Conservation (phyloP, 805 yeast genomes). For the Aciculoconidium aculeatum region DNA sequence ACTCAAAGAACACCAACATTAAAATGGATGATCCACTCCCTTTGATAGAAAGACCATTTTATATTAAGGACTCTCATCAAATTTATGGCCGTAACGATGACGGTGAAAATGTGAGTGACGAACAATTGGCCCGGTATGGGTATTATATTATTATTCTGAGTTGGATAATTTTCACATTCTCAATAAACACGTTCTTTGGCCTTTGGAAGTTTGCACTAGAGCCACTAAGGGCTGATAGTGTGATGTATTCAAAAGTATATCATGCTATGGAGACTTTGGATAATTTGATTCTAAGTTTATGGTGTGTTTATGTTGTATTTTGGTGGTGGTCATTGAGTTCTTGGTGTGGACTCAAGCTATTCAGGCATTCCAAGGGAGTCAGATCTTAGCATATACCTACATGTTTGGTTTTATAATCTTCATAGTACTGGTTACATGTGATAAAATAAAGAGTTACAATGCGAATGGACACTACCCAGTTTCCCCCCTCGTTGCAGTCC, state of each 20-base stretch:
- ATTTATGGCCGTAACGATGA: too few species aligned
- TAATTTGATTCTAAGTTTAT: slow-evolving; percentile 24
- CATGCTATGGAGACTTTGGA: slow-evolving; percentile 20
- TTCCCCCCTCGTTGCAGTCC: slow-evolving; percentile 82
- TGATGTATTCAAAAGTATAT: slow-evolving; percentile 9
- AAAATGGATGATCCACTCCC: slow-evolving; percentile 15
- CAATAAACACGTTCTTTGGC: slow-evolving; percentile 30
- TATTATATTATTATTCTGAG: slow-evolving; percentile 21
- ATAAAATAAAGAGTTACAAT: too few species aligned
- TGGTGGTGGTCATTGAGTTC: slow-evolving; percentile 68
- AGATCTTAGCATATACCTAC: too few species aligned
- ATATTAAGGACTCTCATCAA: slow-evolving; percentile 7
- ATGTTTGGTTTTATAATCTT: too few species aligned
- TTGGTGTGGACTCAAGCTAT: slow-evolving; percentile 78
- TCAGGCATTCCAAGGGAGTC: slow-evolving; percentile 67
- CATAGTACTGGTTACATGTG: too few species aligned
- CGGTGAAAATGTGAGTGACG: too few species aligned
- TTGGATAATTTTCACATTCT: slow-evolving; percentile 28
- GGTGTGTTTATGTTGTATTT: slow-evolving; percentile 35
- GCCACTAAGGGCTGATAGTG: slow-evolving; percentile 21
- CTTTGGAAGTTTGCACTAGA: slow-evolving; percentile 29
- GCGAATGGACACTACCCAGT: slow-evolving; percentile 39
- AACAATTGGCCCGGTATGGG: slow-evolving; percentile 19
- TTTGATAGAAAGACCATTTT: slow-evolving; percentile 12
- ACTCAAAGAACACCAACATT: slow-evolving; percentile 1